Base-by-base conservation (phyloP, 2,329 filamentous ascomycete genomes). In the Penicillium sp. region DNA sequence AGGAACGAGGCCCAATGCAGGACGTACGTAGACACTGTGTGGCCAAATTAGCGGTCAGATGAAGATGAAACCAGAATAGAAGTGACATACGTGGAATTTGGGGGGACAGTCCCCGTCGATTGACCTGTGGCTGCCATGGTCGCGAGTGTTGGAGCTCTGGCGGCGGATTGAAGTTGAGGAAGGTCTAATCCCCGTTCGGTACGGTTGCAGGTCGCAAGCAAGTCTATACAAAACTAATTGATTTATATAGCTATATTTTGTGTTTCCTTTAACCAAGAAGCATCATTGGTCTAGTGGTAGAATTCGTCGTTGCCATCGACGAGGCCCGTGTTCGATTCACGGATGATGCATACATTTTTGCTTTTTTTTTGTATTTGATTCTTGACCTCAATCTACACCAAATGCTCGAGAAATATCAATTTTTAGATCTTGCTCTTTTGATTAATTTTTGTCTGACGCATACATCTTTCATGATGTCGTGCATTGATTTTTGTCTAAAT, bases 281-380 rank as follows among this genome's bases (percentile, higher is more conserved):
- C 75, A 77, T 76, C 73, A 75, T 77, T 78, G 75, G 75, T 77
- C 75, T 78, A 78, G 75, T 78, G 75, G 75, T 78, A 78, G 75
- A 77, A 77, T 77, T 77, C 75, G 70, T 77, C 75, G 75, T 77
- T 77, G 75, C 75, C 75, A 78, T 79, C 76, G 76, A 79, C 71
- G 76, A 78, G 76, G 75, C 76, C 76, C 76, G 76, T 76, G 76
- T 78, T 78, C 76, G 76, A 78, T 78, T 78, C 76, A 76, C 76
- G 76, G 76, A 78, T 76, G 76, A 78, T 78, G 76, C 76, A 78
- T 16, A 46, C 8, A 19, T 55, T 52, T 69, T 70, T 65, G 56
- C 56, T 42, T 55, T 48, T 30, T 11, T 16, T 16, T 37, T 51
- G 35, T 11, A 4, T 25, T 37, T 28, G 11, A 2, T n/a, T 5